phyloP scores from a whole-genome alignment of 1,284 basidiomycete genomes.

The Coniferiporia sulphurascens region DNA sequence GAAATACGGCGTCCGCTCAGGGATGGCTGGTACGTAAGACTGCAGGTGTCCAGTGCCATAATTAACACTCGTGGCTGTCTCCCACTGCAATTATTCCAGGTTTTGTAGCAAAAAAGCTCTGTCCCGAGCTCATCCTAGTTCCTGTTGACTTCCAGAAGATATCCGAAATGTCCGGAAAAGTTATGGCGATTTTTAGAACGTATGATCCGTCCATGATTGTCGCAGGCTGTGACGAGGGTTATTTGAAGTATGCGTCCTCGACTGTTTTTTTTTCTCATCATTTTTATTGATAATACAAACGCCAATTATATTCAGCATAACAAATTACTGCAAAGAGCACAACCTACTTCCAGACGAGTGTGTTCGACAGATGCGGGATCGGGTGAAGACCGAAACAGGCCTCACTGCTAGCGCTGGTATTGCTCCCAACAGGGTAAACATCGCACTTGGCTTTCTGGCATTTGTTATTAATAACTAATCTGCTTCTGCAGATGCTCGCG shows the following conservation, averaged over 20 bases:
- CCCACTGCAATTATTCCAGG: constrained; percentile 20
- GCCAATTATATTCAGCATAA: constrained; percentile 48
- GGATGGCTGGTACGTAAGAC: constrained; percentile 34
- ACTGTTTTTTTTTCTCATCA: neutral
- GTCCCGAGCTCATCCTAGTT: constrained; percentile 49
- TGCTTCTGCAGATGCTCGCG: constrained; percentile 49
- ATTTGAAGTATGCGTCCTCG: constrained; percentile 37
- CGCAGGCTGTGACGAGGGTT: constrained; percentile 46
- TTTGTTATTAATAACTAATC: neutral
- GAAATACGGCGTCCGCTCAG: constrained; percentile 42
- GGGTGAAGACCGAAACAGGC: constrained; percentile 70
- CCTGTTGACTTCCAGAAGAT: constrained; percentile 36
- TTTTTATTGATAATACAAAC: constrained; percentile 29
- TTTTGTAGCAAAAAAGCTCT: constrained; percentile 55
- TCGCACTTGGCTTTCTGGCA: constrained; percentile 15
- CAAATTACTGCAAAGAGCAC: constrained; percentile 68
- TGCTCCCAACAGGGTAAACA: constrained; percentile 74
- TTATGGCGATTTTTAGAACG: constrained; percentile 28
- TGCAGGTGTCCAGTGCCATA: no score
- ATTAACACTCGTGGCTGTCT: no score
- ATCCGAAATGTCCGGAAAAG: constrained; percentile 32
- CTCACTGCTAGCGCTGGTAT: constrained; percentile 93
- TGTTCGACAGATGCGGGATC: constrained; percentile 69
- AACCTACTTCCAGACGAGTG: constrained; percentile 65
- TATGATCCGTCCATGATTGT: constrained; percentile 46